A percentile compares a stretch with the other conserved stretches of the same genome.
Evolutionary conservation across 2,329 filamentous ascomycete species (phyloP).

Genomic region (Acephala macrosclerotiorum): DNA sequence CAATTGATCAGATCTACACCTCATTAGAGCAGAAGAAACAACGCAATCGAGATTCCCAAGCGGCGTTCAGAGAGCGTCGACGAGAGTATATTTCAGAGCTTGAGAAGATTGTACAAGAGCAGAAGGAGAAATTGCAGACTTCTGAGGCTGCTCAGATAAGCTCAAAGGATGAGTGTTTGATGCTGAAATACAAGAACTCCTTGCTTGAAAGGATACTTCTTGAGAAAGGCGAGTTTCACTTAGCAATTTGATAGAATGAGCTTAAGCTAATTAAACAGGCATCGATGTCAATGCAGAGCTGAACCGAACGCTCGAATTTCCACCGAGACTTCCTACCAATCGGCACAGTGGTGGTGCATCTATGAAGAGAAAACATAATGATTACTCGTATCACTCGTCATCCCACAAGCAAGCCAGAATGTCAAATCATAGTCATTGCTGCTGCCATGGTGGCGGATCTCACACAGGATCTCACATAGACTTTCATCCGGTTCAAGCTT

Average conservation of each 20-base stretch:
- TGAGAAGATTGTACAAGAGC: constrained; percentile 92
- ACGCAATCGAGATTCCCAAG: constrained; percentile 93
- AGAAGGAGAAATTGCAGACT: constrained; percentile 89
- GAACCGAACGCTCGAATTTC: constrained; percentile 53
- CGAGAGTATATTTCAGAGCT: constrained; percentile 99
- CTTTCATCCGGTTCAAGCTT: constrained; percentile 3
- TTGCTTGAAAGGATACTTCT: constrained; percentile 91
- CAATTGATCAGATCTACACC: constrained; percentile 82
- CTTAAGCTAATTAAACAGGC: no score
- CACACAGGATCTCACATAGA: neutral
- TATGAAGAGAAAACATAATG: constrained; percentile 65
- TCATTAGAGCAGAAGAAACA: constrained; percentile 98
- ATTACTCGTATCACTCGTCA: constrained; percentile 62
- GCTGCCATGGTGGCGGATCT: neutral
- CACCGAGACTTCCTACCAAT: constrained; percentile 16
- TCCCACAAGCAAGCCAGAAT: constrained; percentile 8
- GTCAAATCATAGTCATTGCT: neutral
- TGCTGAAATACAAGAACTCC: constrained; percentile 98
- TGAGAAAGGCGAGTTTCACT: constrained; percentile 75
- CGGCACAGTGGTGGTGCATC: constrained; percentile 39
- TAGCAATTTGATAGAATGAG: neutral
- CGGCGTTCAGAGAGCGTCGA: constrained; percentile 91
- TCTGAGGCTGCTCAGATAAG: constrained; percentile 90
- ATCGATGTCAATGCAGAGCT: constrained; percentile 97
- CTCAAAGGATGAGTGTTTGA: constrained; percentile 93